Percentiles rank a stretch among this genome's conserved stretches.
phyloP scores from a whole-genome alignment of 1,284 basidiomycete genomes.

The Xerocomus minutiporus region DNA sequence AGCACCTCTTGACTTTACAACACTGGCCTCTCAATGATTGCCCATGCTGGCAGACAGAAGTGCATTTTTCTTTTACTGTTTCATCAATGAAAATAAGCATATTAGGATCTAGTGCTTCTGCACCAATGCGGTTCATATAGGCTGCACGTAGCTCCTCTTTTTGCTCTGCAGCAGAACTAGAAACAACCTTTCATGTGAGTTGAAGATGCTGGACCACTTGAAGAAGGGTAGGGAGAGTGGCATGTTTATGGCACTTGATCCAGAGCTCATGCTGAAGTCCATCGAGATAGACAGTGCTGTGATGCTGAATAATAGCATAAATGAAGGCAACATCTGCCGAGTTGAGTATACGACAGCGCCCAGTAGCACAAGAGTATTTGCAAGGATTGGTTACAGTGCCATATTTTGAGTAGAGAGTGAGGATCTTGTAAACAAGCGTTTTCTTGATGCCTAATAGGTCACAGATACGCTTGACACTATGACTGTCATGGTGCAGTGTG shows the following conservation, averaged over 20 bases:
- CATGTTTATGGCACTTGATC: not conserved
- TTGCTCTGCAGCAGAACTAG: slow-evolving; percentile 1
- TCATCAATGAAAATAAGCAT: slow-evolving; percentile 30
- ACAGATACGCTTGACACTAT: too few species aligned
- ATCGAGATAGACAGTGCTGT: too few species aligned
- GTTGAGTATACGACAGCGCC: not conserved
- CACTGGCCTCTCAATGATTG: not conserved
- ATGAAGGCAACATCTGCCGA: not conserved
- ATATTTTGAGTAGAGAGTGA: not conserved
- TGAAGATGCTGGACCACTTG: not conserved
- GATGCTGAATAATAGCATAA: too few species aligned
- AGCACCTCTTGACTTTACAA: not conserved
- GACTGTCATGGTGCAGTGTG: too few species aligned
- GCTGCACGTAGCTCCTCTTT: slow-evolving; percentile 20
- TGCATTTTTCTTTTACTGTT: slow-evolving; percentile 21
- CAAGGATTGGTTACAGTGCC: not conserved
- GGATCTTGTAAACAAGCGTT: not conserved
- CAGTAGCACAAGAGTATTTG: not conserved
- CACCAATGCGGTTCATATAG: slow-evolving; percentile 27
- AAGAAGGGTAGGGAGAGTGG: not conserved
- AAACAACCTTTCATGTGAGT: not conserved
- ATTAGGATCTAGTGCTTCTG: not conserved
- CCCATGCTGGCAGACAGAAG: not conserved
- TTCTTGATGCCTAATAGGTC: not conserved
- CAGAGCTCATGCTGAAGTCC: not conserved